phyloP scores from a whole-genome alignment of 2,329 filamentous ascomycete genomes.

The Claviceps sp. region DNA sequence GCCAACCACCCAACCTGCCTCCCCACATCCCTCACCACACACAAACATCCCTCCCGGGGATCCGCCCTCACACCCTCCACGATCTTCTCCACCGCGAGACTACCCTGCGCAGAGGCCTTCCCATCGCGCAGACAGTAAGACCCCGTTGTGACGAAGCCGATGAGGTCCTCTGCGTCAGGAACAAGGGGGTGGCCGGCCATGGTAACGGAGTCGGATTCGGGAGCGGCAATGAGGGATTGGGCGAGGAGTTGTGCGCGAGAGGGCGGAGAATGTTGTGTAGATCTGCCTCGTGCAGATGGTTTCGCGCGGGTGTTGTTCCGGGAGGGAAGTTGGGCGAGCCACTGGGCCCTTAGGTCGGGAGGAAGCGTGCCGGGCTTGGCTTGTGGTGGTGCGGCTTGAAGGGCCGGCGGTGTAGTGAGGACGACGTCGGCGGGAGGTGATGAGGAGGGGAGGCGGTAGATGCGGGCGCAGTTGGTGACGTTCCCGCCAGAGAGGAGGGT shows the following conservation, averaged over 20 bases:
- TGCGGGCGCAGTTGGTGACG: slow-evolving; percentile 57
- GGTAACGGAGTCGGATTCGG: slow-evolving; percentile 19
- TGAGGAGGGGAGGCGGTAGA: slow-evolving; percentile 62
- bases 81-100: slow-evolving; percentile 48
- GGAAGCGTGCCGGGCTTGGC: slow-evolving; percentile 18
- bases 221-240: slow-evolving; percentile 31
- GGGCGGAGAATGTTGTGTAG: not conserved
- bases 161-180: slow-evolving; percentile 61
- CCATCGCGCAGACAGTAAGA: slow-evolving; percentile 71
- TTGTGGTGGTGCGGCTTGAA: slow-evolving; percentile 23
- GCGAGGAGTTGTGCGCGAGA: slow-evolving; percentile 26
- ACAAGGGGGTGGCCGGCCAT: slow-evolving; percentile 50
- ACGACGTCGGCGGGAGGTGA: slow-evolving; percentile 10
- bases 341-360: slow-evolving; percentile 47
- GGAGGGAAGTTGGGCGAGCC: slow-evolving; percentile 49
- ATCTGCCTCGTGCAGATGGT: not conserved
- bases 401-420: slow-evolving; percentile 30
- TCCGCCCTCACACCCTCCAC: slow-evolving; percentile 20
- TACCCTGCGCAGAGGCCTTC: slow-evolving; percentile 61
- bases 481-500: slow-evolving; percentile 57
- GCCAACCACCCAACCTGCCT: slow-evolving; percentile 68
- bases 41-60: slow-evolving; percentile 39
- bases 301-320: not conserved
- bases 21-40: slow-evolving; percentile 72
- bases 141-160: slow-evolving; percentile 84